These are phyloP conservation scores for Thermomyces lanuginosus DNA, from an alignment of 2,329 filamentous ascomycete genomes.

Conservation along the genomic window DNA sequence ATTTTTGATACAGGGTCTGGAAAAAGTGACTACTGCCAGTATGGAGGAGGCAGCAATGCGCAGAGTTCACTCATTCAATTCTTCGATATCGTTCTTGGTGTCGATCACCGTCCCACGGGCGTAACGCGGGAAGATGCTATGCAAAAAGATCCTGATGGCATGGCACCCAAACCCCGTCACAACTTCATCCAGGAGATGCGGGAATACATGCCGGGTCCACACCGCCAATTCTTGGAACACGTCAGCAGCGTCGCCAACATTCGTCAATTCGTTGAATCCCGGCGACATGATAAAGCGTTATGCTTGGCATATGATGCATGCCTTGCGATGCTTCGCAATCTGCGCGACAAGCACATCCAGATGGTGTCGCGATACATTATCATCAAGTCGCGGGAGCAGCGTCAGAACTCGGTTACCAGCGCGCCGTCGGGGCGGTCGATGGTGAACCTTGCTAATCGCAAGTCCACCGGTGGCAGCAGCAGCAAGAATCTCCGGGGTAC, in stretches of 20 bases:
- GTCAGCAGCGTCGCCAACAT: slow-evolving; percentile 72
- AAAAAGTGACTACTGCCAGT: slow-evolving; percentile 57
- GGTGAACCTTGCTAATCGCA: slow-evolving; percentile 39
- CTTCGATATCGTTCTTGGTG: slow-evolving; percentile 79
- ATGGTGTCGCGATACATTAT: slow-evolving; percentile 95
- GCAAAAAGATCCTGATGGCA: slow-evolving; percentile 31
- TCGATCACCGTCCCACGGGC: slow-evolving; percentile 82
- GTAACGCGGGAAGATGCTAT: slow-evolving; percentile 35
- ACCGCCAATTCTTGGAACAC: slow-evolving; percentile 75
- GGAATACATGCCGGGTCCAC: slow-evolving; percentile 85
- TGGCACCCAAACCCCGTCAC: slow-evolving; percentile 42
- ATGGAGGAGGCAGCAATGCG: slow-evolving; percentile 86
- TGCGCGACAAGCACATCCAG: slow-evolving; percentile 89
- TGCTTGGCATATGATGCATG: slow-evolving; percentile 80
- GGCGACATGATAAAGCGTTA: slow-evolving; percentile 46
- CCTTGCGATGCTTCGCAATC: slow-evolving; percentile 57
- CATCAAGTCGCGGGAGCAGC: slow-evolving; percentile 61
- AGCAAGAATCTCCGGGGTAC: slow-evolving; percentile 63
- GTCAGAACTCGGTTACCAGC: slow-evolving; percentile 44
- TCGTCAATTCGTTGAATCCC: slow-evolving; percentile 57
- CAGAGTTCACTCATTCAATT: slow-evolving; percentile 96
- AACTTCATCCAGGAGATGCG: slow-evolving; percentile 98
- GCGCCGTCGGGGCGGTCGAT: slow-evolving; percentile 28
- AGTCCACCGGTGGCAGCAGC: slow-evolving; percentile 25
- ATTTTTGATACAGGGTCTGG: slow-evolving; percentile 69